Base-by-base conservation (phyloP, 2,329 filamentous ascomycete genomes). In the Colletotrichum euphorbiae region DNA sequence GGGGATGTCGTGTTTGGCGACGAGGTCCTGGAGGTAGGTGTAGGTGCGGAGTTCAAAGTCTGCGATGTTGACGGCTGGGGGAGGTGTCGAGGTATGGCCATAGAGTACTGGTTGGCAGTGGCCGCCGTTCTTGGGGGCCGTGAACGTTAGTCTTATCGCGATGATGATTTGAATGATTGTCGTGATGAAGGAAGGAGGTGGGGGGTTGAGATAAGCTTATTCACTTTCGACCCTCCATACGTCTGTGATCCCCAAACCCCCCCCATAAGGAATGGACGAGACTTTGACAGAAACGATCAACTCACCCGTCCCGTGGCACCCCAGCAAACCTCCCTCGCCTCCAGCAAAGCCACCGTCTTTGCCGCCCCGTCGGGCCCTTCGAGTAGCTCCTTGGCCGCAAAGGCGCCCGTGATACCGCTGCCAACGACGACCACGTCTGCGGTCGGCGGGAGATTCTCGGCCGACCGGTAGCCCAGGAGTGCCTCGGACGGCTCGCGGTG, bases 271-370 rank as follows among this genome's bases (percentile, higher is more conserved):
- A 13, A n/a, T 11, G 12, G 24, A 13, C 31, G 21, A 31, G 46
- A 21, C 31, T 12, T 50, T 28, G 46, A 13, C 13, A 17, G 13
- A 15, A 50, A 6, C n/a, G 66, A 54, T 52, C 11, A 42, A 83
- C 88, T 83, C 74, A 92, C 90, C 74, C 92, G 81, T n/a, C 92
- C 92, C 1, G 92, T 95, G n/a, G 92, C 92, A 17, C 92, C 92
- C 87, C 88, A 94, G 75, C 92, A 94, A 4, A 90, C 91, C 80
- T 94, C 92, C 73, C 92, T 84, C 13, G 92, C 92, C 79, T 95
- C 92, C 5, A 95, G 82, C 81, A 94, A 85, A 6, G 94, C 82
- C 7, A 94, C 85, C n/a, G 79, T 82, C 67, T 84, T 80, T 5
- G 83, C 81, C 43, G 33, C 38, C 31, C 77, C 72, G 69, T 77